phyloP scores from a whole-genome alignment of 129 eudicot species.

The Mikania micrantha region DNA sequence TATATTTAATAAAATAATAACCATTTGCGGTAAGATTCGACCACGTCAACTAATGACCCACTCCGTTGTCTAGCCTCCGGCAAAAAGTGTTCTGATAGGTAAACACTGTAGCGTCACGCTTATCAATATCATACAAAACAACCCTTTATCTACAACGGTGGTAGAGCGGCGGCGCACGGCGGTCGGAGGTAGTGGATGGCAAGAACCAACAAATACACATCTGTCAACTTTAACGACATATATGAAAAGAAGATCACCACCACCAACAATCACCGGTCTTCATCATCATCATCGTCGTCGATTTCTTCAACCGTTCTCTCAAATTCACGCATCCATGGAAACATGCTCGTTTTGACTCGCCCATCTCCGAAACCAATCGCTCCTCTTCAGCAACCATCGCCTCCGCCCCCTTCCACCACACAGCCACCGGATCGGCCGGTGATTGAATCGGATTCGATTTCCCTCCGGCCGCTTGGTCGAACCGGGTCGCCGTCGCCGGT shows the following conservation, averaged over 20 bases:
- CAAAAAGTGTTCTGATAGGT: too few relatives aligned
- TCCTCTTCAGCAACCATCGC: constrained; percentile 4
- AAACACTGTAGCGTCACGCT: neutral
- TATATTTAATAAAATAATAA: too few relatives aligned
- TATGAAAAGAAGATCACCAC: constrained; percentile 47
- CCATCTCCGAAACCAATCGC: constrained; percentile 56
- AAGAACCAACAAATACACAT: constrained; percentile 64
- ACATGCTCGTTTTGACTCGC: constrained; percentile 64
- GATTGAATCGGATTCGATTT: constrained; percentile 28
- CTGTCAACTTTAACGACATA: constrained; percentile 72
- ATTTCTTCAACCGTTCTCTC: constrained; percentile 21
- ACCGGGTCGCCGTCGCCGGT: constrained; percentile 33
- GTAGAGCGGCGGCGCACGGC: constrained; percentile 21
- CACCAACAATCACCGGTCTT: neutral
- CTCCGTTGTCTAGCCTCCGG: too few relatives aligned
- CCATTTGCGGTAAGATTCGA: too few relatives aligned
- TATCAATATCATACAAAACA: neutral
- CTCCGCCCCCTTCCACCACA: constrained; percentile 13
- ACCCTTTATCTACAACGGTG: constrained; percentile 1
- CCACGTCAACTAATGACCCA: too few relatives aligned
- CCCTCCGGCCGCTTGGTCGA: constrained; percentile 61
- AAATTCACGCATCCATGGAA: constrained; percentile 64
- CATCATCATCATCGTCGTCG: constrained; percentile 7
- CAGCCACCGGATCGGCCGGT: constrained; percentile 15
- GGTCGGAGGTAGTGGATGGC: constrained; percentile 58